phyloP scores from a whole-genome alignment of 192 early-diverging fungal genomes.

The Backusella sp. region DNA sequence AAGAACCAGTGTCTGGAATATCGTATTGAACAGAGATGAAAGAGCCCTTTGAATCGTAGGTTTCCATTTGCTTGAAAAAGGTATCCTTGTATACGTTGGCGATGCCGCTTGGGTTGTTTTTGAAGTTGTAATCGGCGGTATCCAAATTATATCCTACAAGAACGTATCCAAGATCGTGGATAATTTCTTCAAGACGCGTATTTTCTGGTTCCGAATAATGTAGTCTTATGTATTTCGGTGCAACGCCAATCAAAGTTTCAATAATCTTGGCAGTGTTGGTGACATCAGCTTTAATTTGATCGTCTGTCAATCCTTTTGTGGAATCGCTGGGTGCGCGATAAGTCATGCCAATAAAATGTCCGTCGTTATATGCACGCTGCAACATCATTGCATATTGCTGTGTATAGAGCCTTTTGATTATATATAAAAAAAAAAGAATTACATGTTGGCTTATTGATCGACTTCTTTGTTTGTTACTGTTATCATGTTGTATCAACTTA shows the following conservation, averaged over 20 bases:
- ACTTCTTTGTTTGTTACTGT: neutral
- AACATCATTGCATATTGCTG: slow-evolving; percentile 52
- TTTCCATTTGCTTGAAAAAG: slow-evolving; percentile 45
- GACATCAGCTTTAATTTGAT: slow-evolving; percentile 43
- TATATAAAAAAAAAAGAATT: neutral
- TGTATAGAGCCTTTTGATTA: slow-evolving; percentile 36
- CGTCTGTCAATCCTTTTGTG: slow-evolving; percentile 39
- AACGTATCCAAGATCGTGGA: slow-evolving; percentile 43
- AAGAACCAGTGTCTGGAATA: slow-evolving; percentile 48
- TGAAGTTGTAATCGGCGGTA: slow-evolving; percentile 47
- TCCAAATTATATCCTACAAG: slow-evolving; percentile 51
- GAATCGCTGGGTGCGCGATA: slow-evolving; percentile 51
- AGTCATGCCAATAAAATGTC: slow-evolving; percentile 57
- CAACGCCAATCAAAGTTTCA: slow-evolving; percentile 43
- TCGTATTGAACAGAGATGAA: slow-evolving; percentile 50
- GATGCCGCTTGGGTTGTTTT: slow-evolving; percentile 42
- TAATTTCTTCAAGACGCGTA: slow-evolving; percentile 39
- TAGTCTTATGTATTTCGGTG: slow-evolving; percentile 50
- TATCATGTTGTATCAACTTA: neutral
- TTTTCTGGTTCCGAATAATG: slow-evolving; percentile 44
- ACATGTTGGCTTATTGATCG: neutral
- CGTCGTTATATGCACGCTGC: slow-evolving; percentile 52
- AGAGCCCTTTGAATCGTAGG: slow-evolving; percentile 45
- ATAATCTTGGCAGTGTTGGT: slow-evolving; percentile 45
- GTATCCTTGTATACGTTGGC: slow-evolving; percentile 39